Evolutionary conservation across 306 rosid species (phyloP).

Genomic region (Erythrophleum fordii): DNA sequence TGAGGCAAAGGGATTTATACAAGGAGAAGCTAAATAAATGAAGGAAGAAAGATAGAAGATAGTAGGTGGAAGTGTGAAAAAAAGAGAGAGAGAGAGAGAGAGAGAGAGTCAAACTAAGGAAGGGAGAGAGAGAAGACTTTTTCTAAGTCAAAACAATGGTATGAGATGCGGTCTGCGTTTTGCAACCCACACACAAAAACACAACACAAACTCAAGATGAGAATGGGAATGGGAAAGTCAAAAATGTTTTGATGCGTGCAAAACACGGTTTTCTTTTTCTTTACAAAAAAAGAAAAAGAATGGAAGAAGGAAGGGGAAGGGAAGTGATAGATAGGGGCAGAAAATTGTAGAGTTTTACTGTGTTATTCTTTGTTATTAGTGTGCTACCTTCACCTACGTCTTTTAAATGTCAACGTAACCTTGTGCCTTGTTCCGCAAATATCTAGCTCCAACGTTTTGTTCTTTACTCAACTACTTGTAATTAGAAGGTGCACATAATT

Average conservation of each 20-base stretch:
- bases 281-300: not conserved
- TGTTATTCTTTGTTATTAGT: not conserved
- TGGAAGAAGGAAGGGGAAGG: not conserved
- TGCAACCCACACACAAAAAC: too few species aligned
- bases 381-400: not conserved
- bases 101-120: conserved; percentile 60
- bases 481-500: not conserved
- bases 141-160: conserved; percentile 54
- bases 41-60: not conserved
- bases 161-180: conserved; percentile 16
- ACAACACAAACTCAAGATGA: not conserved
- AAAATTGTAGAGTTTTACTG: not conserved
- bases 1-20: not conserved
- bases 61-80: not conserved
- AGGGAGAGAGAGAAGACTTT: conserved; percentile 29
- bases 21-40: not conserved
- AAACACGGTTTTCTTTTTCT: conserved; percentile 1
- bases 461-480: not conserved
- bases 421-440: conserved; percentile 11
- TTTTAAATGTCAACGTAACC: conserved; percentile 15
- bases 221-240: not conserved
- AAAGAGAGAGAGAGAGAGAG: not conserved
- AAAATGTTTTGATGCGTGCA: not conserved
- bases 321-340: not conserved
- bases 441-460: not conserved